Conservation (phyloP, 208 protist genomes). For the Lotmaria passim region DNA sequence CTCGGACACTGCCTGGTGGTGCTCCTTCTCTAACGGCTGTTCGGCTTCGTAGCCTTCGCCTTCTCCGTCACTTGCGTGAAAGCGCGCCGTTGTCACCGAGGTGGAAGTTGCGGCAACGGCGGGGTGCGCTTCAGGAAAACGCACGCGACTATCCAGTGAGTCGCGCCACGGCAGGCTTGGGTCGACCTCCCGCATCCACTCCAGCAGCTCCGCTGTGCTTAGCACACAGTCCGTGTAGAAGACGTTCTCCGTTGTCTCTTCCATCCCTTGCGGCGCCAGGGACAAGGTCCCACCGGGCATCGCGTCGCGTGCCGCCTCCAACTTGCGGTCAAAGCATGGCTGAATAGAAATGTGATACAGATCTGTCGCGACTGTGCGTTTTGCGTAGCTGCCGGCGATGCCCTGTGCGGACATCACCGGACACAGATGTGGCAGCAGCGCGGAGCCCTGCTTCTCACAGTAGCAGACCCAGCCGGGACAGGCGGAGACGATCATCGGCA, state of each 20-base stretch:
- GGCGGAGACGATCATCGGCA: slow-evolving; percentile 95
- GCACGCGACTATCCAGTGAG: slow-evolving; percentile 36
- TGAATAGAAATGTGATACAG: slow-evolving; percentile 97
- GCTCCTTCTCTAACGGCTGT: slow-evolving; percentile 7
- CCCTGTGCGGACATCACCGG: slow-evolving; percentile 96
- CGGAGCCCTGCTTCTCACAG: slow-evolving; percentile 96
- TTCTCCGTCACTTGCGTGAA: too few species aligned
- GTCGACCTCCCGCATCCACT: slow-evolving; percentile 82
- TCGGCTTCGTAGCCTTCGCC: too few species aligned
- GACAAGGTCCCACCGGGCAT: not conserved
- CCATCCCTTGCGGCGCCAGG: not conserved
- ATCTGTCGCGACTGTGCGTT: slow-evolving; percentile 34
- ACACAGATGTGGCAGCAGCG: slow-evolving; percentile 94
- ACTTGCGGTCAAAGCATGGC: slow-evolving; percentile 99
- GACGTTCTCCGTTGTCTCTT: slow-evolving; percentile 22
- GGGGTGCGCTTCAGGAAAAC: too few species aligned
- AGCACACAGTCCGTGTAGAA: slow-evolving; percentile 97
- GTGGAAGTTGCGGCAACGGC: too few species aligned
- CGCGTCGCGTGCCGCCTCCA: slow-evolving; percentile 95
- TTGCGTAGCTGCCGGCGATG: slow-evolving; percentile 95
- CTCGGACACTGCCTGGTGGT: too few species aligned
- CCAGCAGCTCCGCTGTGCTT: slow-evolving; percentile 92
- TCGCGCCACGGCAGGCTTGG: slow-evolving; percentile 49
- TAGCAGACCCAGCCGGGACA: slow-evolving; percentile 99
- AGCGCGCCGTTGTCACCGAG: not conserved